Evolutionary conservation across 176 grass and related monocot species (phyloP), one percentile per base, ranked within the genome.

Genomic region (Juncus inflexus): DNA sequence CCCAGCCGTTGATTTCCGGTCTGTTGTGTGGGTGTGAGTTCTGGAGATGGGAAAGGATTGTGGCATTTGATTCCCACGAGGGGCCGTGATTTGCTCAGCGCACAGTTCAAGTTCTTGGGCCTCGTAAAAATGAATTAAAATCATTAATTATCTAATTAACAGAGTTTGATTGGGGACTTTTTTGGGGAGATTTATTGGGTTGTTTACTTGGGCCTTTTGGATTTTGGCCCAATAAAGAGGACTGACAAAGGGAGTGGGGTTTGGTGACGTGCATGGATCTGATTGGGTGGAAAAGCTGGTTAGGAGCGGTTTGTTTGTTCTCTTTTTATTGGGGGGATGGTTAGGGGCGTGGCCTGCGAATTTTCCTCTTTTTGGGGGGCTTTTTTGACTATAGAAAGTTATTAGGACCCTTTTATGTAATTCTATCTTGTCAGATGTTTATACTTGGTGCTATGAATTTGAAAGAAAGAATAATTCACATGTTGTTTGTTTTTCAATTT

Each of bases 1-100:
- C 38, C 10, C 38, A 0, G 52, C 55, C 3, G 40, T 47, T 16
- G 12, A 15, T n/a, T 12, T 40, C 0, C 0, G 9, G 9, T n/a
- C n/a, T n/a, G n/a, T 50, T 40, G 50, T 40, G 68, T 59, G 16
- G 43, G 10, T 55, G 40, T 36, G 58, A 3, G 64, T 15, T 35
- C 7, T 9, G 52, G 19, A 35, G 52, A 8, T 61, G 0, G n/a
- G 0, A 66, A 73, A 16, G 52, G 45, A 56, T 41, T 40, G 8
- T 47, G 19, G 28, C 63, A 56, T 65, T 59, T 61, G 16, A 67
- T 70, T 76, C 61, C 65, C 55, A 69, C 79, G 72, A 61, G 74
- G 73, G 61, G 60, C 80, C 83, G 79, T 74, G 83, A 78, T 90
- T 86, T 75, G 58, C 80, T 87, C 73, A 13, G 35, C 68, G 47